Conservation (phyloP, 495 filamentous ascomycete species). For the Coniosporium apollinis region DNA sequence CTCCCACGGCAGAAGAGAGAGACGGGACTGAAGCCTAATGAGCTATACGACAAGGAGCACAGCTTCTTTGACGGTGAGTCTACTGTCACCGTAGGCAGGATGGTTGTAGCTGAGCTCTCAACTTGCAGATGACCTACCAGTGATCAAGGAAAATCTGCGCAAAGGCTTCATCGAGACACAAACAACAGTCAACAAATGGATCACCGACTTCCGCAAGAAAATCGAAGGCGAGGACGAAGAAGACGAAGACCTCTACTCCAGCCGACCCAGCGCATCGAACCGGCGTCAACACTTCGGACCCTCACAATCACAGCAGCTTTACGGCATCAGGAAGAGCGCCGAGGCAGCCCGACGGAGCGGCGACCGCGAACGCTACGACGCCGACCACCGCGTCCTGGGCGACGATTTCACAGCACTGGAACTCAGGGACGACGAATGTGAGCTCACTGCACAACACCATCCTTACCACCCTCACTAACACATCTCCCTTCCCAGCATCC, state of each 20-base stretch:
- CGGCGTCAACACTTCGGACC: constrained; percentile 25
- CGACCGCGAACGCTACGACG: constrained; percentile 83
- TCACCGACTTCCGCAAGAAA: constrained; percentile 74
- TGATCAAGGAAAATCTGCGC: constrained; percentile 81
- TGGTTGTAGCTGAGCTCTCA: constrained; percentile 3
- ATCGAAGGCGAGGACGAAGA: constrained; percentile 69
- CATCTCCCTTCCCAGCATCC: too few species aligned
- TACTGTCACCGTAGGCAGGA: neutral
- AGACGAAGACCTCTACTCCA: constrained; percentile 21
- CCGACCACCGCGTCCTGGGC: constrained; percentile 76
- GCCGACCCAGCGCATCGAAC: constrained; percentile 23
- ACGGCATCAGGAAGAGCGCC: constrained; percentile 39
- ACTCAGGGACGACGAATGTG: constrained; percentile 61
- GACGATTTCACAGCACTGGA: constrained; percentile 88
- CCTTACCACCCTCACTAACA: constrained; percentile 5
- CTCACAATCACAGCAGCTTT: constrained; percentile 24
- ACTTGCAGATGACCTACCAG: constrained; percentile 65
- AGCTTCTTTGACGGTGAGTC: constrained; percentile 71
- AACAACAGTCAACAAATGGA: constrained; percentile 81
- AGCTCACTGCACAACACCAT: constrained; percentile 3
- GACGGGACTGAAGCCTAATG: constrained; percentile 22
- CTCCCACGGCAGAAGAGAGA: constrained; percentile 9
- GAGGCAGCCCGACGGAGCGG: constrained; percentile 49
- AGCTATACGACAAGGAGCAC: constrained; percentile 42
- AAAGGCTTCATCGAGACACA: constrained; percentile 95